phyloP scores from a whole-genome alignment of 441 rosid species.

The Brassica hybrid region DNA sequence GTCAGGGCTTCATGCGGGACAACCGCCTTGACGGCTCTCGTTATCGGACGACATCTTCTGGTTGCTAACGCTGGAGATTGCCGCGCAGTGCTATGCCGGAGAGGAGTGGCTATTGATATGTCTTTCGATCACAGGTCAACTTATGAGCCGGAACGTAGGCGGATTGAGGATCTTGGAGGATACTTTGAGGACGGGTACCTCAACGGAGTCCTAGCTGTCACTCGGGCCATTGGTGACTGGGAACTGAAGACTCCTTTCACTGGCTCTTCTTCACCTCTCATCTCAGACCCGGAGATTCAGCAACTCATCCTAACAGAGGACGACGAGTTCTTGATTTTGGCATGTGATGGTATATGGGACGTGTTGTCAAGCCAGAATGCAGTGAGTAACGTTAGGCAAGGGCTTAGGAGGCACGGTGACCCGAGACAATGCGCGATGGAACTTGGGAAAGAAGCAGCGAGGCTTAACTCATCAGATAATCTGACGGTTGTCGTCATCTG shows the following conservation, averaged over 20 bases:
- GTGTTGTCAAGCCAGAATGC: conserved; percentile 86
- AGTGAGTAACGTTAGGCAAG: conserved; percentile 83
- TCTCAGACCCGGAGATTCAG: conserved; percentile 79
- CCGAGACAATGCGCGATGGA: conserved; percentile 75
- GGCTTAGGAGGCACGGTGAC: conserved; percentile 82
- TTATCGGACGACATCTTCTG: conserved; percentile 78
- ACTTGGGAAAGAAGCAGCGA: conserved; percentile 76
- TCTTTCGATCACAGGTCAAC: conserved; percentile 81
- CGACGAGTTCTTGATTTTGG: conserved; percentile 87
- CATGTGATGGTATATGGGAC: conserved; percentile 90
- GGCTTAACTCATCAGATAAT: conserved; percentile 82
- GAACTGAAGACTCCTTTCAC: conserved; percentile 53
- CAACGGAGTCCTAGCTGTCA: conserved; percentile 74
- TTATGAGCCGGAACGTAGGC: conserved; percentile 55
- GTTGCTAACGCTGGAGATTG: conserved; percentile 96
- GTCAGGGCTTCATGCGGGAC: conserved; percentile 42
- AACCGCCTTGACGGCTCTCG: conserved; percentile 60
- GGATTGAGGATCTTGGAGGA: conserved; percentile 80
- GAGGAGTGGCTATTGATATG: conserved; percentile 82
- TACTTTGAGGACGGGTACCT: conserved; percentile 68
- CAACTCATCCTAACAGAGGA: conserved; percentile 57
- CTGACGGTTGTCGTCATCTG: conserved; percentile 73
- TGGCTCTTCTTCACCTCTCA: conserved; percentile 51
- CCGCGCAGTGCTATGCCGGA: conserved; percentile 77
- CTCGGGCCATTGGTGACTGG: conserved; percentile 91